Evolutionary conservation across 257 asterid genomes (phyloP), one percentile per base, ranked within the genome.

Genomic region (Avicennia marina): DNA sequence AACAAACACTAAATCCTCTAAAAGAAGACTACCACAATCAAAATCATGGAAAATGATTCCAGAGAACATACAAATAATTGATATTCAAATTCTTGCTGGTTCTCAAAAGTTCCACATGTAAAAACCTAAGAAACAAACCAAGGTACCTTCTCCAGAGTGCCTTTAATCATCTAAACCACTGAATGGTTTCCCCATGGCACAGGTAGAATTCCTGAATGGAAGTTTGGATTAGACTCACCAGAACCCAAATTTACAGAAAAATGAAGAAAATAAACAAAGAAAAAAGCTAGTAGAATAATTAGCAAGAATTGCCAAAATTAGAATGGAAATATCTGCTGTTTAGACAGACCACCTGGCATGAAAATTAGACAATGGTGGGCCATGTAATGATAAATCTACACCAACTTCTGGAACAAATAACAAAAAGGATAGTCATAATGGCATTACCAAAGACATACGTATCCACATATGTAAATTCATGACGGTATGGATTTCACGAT

Each of bases 71-170:
- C n/a, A n/a, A n/a, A n/a, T n/a, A n/a, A 25, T 41, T 18, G 41
- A 41, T 27, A 34, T 27, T 27, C 13, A 48, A 50, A 58, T 34
- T 36, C 54, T 49, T 47, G 67, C 57, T 58, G 69, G 74, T 63
- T 72, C 62, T n/a, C 56, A 54, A 81, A 62, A 49, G 80, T 60
- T 67, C 80, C 73, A 62, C 77, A 77, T 27, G 65, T 60, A 77
- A 87, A 72, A 72, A 74, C 98, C 95, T 76, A 80, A 74, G 73
- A 68, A 78, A 78, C 91, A 78, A 78, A 81, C 98, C 87, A 81
- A 79, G 95, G 83, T 90, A 90, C 98, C 98, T 87, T 90, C 97
- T 85, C 85, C 89, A 78, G 82, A 79, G 82, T 64, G 90, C 83
- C 87, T 78, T 82, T 76, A 83, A 83, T 81, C 91, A 83, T 80